Base-by-base conservation (phyloP, 257 asterid genomes). In the Eustoma russellianum region DNA sequence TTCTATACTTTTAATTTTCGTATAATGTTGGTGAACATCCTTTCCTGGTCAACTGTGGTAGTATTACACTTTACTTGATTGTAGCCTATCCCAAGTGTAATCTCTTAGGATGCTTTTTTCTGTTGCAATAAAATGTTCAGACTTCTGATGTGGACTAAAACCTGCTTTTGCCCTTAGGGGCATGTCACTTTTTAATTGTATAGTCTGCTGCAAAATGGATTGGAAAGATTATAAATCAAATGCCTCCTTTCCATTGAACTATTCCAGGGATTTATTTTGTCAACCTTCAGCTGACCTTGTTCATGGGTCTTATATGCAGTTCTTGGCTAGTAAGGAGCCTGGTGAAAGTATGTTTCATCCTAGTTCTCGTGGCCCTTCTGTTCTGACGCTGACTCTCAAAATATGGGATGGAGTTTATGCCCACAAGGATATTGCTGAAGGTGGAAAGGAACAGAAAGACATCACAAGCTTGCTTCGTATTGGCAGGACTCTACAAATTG, bases 281-380 rank as follows among this genome's bases (percentile, higher is more conserved):
- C 11, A 28, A n/a, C 40, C 0, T 53, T 33, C 38, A n/a, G 14
- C 33, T 13, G 24, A 17, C 0, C 4, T 9, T 56, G 10, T 8
- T 3, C 13, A 13, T 45, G 35, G 30, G 9, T 28, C 12, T 17
- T 38, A 5, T 35, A n/a, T 62, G 53, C 88, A 88, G 98, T 79
- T 80, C 66, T 66, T 92, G 64, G 68, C 76, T 17, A 90, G 77
- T 72, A 92, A 88, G 78, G 93, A 84, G 65, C 90, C 91, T 19
- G 97, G 97, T 63, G 98, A 84, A 72, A 77, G 93, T 74, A 75
- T 92, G 46, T 55, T 87, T 49, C 94, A 85, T 33, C 98, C 95
- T 40, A 92, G 97, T 68, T 85, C 95, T 41, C 94, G 93, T 48
- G 98, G 98, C 41, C 93, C 88, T 51, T 79, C 92, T 45, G 74